Evolutionary conservation across 805 yeast genomes (phyloP).

Genomic region (Lachancea dasiensis): DNA sequence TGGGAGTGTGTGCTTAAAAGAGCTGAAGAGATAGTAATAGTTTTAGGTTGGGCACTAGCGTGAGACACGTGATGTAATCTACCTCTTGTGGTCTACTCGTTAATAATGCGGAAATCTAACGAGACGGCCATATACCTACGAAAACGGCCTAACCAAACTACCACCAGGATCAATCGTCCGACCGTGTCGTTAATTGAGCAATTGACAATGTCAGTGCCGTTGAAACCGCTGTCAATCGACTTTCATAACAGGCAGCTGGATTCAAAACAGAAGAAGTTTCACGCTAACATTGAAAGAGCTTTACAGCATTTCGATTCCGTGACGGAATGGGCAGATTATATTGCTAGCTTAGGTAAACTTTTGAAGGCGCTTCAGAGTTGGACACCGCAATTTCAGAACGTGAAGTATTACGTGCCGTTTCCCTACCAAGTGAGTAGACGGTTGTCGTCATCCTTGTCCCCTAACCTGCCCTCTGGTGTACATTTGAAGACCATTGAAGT

Average conservation of each 20-base stretch:
- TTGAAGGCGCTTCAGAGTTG: slow-evolving; percentile 60
- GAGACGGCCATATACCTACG: too few species aligned
- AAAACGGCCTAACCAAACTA: too few species aligned
- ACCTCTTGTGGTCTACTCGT: too few species aligned
- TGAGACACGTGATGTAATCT: too few species aligned
- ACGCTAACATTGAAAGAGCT: slow-evolving; percentile 64
- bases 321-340: slow-evolving; percentile 97
- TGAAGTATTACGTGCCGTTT: slow-evolving; percentile 57
- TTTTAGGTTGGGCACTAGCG: too few species aligned
- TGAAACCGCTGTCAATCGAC: slow-evolving; percentile 30
- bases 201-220: slow-evolving; percentile 28
- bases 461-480: slow-evolving; percentile 88
- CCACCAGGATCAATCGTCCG: too few species aligned
- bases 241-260: slow-evolving; percentile 34
- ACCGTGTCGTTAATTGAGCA: too few species aligned
- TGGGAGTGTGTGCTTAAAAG: too few species aligned
- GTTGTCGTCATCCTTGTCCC: slow-evolving; percentile 72
- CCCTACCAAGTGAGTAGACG: slow-evolving; percentile 61
- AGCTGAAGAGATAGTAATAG: too few species aligned
- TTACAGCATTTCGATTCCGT: slow-evolving; percentile 71
- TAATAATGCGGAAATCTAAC: too few species aligned
- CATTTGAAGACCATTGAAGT: slow-evolving; percentile 82
- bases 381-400: slow-evolving; percentile 34
- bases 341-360: slow-evolving; percentile 76
- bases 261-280: slow-evolving; percentile 63